phyloP scores from a whole-genome alignment of 192 early-diverging fungal species.

The Backusella mclennaniae region DNA sequence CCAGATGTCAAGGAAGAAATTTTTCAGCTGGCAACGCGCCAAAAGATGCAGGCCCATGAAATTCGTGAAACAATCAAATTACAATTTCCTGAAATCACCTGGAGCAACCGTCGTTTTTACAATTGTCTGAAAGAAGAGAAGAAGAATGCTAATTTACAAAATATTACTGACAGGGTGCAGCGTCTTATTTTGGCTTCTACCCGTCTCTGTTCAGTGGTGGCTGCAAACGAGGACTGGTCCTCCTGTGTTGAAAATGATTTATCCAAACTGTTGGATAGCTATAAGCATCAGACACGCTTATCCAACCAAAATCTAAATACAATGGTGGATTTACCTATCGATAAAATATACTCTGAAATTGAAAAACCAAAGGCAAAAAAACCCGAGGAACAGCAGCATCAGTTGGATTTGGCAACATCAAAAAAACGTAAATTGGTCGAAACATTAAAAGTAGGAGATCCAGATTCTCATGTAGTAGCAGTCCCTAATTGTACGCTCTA shows the following conservation, averaged over 20 bases:
- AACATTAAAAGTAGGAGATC: background rate
- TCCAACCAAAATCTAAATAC: background rate
- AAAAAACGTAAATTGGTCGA: constrained; percentile 3
- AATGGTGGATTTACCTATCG: constrained; percentile 9
- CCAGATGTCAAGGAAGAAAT: constrained; percentile 41
- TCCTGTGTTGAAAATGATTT: constrained; percentile 20
- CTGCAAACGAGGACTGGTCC: constrained; percentile 37
- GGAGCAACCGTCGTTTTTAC: constrained; percentile 61
- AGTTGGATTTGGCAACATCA: constrained; percentile 1
- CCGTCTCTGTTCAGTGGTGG: constrained; percentile 40
- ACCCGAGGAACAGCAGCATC: background rate
- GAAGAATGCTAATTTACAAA: constrained; percentile 41
- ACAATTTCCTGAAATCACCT: constrained; percentile 51
- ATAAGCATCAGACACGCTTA: background rate
- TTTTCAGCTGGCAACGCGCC: constrained; percentile 38
- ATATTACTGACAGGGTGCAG: constrained; percentile 43
- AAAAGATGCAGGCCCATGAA: constrained; percentile 31
- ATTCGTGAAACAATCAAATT: constrained; percentile 47
- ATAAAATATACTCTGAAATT: constrained; percentile 2
- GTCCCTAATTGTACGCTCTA: background rate
- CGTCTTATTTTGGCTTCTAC: constrained; percentile 45
- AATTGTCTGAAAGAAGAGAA: constrained; percentile 53
- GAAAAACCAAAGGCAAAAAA: constrained; percentile 9
- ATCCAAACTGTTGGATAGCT: constrained; percentile 14
- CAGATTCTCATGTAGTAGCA: background rate